phyloP scores from a whole-genome alignment of 805 yeast species.

The Candida ipomoeae region DNA sequence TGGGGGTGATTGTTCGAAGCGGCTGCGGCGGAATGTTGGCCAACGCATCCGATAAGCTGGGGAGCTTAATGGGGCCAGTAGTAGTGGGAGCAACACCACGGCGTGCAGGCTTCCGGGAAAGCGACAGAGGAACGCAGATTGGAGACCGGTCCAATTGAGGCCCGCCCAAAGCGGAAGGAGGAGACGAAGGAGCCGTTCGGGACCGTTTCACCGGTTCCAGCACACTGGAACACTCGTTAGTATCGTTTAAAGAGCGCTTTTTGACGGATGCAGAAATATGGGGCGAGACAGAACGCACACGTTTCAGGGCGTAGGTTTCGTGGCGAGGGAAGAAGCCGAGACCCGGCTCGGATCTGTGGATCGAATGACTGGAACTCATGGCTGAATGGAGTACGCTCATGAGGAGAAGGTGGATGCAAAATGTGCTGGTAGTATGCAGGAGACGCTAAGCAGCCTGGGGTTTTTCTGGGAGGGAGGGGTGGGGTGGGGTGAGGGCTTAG shows the following conservation, averaged over 20 bases:
- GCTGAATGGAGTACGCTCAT: background rate
- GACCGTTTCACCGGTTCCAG: slow-evolving; percentile 4
- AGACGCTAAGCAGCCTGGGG: background rate
- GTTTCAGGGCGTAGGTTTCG: background rate
- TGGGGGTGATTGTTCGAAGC: slow-evolving; percentile 20
- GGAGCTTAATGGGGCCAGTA: slow-evolving; percentile 20
- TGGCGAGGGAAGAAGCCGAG: background rate
- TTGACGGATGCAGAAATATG: slow-evolving; percentile 8
- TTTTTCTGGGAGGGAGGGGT: background rate
- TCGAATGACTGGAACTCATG: slow-evolving; percentile 2
- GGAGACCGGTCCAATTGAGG: background rate
- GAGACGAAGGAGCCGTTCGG: slow-evolving; percentile 15
- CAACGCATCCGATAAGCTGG: slow-evolving; percentile 28
- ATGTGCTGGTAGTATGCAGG: background rate
- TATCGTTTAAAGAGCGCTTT: slow-evolving; percentile 30
- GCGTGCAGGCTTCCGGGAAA: background rate
- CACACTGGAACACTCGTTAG: background rate
- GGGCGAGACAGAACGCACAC: slow-evolving; percentile 1
- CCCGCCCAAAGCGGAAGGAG: slow-evolving; percentile 1
- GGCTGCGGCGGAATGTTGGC: background rate
- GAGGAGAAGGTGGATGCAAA: slow-evolving; percentile 2
- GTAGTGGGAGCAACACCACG: too few species aligned
- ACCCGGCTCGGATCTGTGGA: slow-evolving; percentile 2
- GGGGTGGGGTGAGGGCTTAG: background rate
- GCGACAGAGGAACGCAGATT: background rate